Base-by-base conservation (phyloP, 192 early-diverging fungal species). In the Coemansia furcata region DNA sequence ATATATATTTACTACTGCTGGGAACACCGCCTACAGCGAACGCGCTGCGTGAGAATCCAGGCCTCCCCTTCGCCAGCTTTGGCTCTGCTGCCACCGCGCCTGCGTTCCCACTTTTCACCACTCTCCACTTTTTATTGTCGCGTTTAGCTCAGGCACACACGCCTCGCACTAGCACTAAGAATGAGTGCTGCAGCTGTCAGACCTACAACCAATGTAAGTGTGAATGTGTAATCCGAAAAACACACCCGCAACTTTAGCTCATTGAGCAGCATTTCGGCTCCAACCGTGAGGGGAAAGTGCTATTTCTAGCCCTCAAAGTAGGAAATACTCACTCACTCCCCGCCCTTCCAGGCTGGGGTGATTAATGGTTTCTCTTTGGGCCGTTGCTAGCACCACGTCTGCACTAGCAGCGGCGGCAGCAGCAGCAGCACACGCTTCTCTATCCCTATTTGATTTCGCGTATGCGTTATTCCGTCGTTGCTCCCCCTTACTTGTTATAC, bases 201-300 rank as follows among this genome's bases (percentile, higher is more conserved):
- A 39, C 68, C 60, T n/a, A 63, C 74, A 3, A 60, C 65, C 38
- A 76, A 76, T 76, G 74, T 76, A 76, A 76, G 74, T 76, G 5
- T n/a, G 44, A 47, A 47, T 47, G 44, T 21, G 44, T 19, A 47
- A 47, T 47, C 44, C 44, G 7, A 3, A 9, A 47, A 19, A 23
- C 8, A 9, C 46, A 4, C 46, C 6, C 21, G 4, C 46, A 47
- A 47, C 19, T 7, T 10, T 3, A 43, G 40, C 40, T 43, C 40
- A 15, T 43, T 43, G 40, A 15, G 46, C 46, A 19, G 21, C 17
- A 47, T 47, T 47, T 19, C 46, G 4, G 46, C 46, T 47, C 46
- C 4, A 21, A 21, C 8, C 17, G 46, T 21, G 19, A 4, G 19
- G 19, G 46, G 21, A 47, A 21, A 19, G 46, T 47, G 46, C 46